These are phyloP conservation scores for Lichtheimia ramosa DNA, from an alignment of 371 early-diverging fungal species.

Conservation along the genomic window DNA sequence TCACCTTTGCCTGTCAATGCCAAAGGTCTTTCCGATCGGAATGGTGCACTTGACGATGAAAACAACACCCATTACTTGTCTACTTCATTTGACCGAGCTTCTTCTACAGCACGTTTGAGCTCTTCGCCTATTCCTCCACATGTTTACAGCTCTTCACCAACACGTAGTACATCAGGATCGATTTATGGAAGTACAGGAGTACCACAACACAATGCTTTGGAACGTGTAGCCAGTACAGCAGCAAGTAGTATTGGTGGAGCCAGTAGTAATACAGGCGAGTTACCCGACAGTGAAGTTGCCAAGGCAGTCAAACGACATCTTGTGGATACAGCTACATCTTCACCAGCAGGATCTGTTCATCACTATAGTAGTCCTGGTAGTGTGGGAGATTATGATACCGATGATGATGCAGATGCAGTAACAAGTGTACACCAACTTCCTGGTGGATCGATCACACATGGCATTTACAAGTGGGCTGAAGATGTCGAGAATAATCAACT, in stretches of 20 bases:
- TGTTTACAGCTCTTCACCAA: conserved; percentile 34
- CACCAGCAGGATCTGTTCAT: conserved; percentile 13
- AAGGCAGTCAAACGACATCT: conserved; percentile 47
- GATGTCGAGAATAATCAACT: conserved; percentile 29
- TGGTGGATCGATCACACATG: conserved; percentile 53
- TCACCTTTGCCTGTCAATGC: conserved; percentile 53
- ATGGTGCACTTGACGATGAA: conserved; percentile 3
- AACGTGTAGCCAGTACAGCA: too few relatives aligned
- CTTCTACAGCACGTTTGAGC: conserved; percentile 33
- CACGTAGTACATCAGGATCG: conserved; percentile 15
- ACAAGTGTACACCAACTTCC: conserved; percentile 40
- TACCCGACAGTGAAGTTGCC: conserved; percentile 46
- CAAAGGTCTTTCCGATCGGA: conserved; percentile 26
- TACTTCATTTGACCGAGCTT: conserved; percentile 29
- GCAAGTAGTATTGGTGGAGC: conserved; percentile 2
- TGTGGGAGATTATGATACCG: conserved; percentile 10
- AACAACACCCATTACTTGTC: conserved; percentile 4
- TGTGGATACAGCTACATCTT: conserved; percentile 33
- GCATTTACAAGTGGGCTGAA: conserved; percentile 63
- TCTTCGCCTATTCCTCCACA: conserved; percentile 32
- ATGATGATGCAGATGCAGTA: conserved; percentile 9
- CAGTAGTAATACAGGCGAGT: conserved; percentile 17
- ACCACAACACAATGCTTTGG: neutral
- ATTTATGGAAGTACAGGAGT: conserved; percentile 19
- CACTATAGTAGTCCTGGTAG: conserved; percentile 2